phyloP scores from a whole-genome alignment of 2,329 filamentous ascomycete species.

The Trematosphaeria pertusa region DNA sequence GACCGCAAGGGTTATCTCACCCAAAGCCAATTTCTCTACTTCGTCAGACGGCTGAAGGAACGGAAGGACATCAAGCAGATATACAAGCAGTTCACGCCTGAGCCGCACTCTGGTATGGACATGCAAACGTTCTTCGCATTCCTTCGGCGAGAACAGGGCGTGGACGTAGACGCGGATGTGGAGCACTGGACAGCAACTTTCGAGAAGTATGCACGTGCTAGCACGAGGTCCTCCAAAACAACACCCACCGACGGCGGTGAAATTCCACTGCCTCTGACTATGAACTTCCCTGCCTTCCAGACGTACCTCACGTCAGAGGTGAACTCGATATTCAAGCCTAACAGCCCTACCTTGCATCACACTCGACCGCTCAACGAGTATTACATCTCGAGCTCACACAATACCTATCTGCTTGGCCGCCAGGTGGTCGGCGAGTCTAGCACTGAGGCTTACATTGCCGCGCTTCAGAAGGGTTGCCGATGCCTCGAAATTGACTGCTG shows the following conservation, averaged over 20 bases:
- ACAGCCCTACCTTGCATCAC: constrained; percentile 68
- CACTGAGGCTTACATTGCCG: constrained; percentile 91
- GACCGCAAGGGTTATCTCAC: constrained; percentile 70
- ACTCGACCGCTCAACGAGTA: constrained; percentile 94
- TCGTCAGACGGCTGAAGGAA: constrained; percentile 82
- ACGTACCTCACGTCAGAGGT: constrained; percentile 55
- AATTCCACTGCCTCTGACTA: constrained; percentile 59
- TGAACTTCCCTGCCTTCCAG: constrained; percentile 81
- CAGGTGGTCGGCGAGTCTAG: constrained; percentile 91
- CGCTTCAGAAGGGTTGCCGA: constrained; percentile 85
- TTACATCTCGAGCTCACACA: constrained; percentile 98
- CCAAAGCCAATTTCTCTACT: constrained; percentile 81
- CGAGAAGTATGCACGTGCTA: constrained; percentile 63
- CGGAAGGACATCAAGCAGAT: constrained; percentile 80
- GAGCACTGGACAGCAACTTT: constrained; percentile 76
- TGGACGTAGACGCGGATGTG: constrained; percentile 73
- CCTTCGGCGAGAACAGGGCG: constrained; percentile 73
- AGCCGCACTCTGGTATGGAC: constrained; percentile 69
- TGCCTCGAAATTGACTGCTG: constrained; percentile 98
- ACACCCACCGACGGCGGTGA: constrained; percentile 48
- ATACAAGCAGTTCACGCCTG: constrained; percentile 66
- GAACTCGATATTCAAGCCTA: constrained; percentile 71
- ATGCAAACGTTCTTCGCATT: constrained; percentile 78
- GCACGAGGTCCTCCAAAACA: constrained; percentile 47
- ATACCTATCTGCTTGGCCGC: constrained; percentile 92